Evolutionary conservation across 176 grass and related monocot genomes (phyloP).

Genomic region (Musa acuminata): DNA sequence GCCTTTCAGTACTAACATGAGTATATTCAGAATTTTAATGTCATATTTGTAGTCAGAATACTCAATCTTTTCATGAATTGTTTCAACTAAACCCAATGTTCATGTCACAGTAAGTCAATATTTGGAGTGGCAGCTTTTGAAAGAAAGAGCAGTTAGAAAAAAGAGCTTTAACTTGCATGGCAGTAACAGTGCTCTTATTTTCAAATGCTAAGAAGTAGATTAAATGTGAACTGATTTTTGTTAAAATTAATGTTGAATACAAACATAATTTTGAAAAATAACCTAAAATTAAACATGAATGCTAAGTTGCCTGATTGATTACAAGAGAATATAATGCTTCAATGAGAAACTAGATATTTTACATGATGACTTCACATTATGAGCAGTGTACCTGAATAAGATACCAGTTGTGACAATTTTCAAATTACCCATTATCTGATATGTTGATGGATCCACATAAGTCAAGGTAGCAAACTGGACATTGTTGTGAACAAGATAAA

Average conservation of each 20-base stretch:
- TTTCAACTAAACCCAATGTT: not conserved
- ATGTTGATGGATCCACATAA: slow-evolving; percentile 92
- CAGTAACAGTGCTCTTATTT: not conserved
- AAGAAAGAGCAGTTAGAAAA: too few relatives aligned
- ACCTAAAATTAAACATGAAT: too few relatives aligned
- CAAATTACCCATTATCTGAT: slow-evolving; percentile 97
- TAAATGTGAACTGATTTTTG: too few relatives aligned
- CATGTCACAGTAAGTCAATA: not conserved
- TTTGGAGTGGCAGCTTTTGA: not conserved
- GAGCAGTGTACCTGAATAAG: slow-evolving; percentile 60
- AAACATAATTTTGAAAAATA: too few relatives aligned
- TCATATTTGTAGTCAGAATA: too few relatives aligned
- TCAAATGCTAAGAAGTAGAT: not conserved
- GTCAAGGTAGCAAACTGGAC: slow-evolving; percentile 86
- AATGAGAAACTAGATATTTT: not conserved
- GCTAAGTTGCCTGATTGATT: too few relatives aligned
- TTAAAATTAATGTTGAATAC: too few relatives aligned
- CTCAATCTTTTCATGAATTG: not conserved
- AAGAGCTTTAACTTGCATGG: too few relatives aligned
- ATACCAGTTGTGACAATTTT: slow-evolving; percentile 99
- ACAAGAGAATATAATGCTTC: not conserved
- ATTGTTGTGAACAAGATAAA: slow-evolving; percentile 95
- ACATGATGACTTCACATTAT: not conserved
- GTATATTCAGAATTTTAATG: too few relatives aligned
- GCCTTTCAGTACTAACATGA: too few relatives aligned